phyloP scores from a whole-genome alignment of 345 rosid species.

The Gynandropsis gynandra region DNA sequence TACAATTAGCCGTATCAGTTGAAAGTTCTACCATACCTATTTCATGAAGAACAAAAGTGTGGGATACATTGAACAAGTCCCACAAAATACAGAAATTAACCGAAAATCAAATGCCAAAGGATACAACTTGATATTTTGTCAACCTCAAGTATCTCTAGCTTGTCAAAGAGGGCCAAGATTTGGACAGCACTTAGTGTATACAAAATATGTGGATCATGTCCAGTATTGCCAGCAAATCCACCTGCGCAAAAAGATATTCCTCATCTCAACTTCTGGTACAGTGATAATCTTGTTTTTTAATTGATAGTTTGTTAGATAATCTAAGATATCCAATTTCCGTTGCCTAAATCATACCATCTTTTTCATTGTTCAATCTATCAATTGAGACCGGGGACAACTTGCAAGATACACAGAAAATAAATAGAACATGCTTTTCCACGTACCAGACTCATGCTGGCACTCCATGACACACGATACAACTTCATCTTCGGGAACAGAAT shows the following conservation, averaged over 20 bases:
- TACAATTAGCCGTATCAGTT: not conserved
- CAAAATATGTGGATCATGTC: conserved; percentile 77
- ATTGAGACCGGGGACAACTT: not conserved
- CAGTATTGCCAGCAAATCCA: conserved; percentile 90
- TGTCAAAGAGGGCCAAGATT: conserved; percentile 68
- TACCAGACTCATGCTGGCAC: conserved; percentile 80
- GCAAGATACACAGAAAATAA: conserved; percentile 1
- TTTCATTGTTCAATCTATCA: not conserved
- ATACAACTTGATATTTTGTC: conserved; percentile 74
- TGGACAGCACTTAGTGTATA: conserved; percentile 87
- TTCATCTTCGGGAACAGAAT: conserved; percentile 48
- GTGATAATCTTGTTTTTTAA: not conserved
- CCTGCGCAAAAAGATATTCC: conserved; percentile 38
- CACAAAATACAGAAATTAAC: not conserved
- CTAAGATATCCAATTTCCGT: not conserved
- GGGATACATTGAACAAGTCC: not conserved
- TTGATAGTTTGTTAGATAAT: not conserved
- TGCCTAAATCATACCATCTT: conserved; percentile 11
- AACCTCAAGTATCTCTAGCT: conserved; percentile 52
- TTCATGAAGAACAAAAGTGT: conserved; percentile 3
- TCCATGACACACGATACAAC: conserved; percentile 65
- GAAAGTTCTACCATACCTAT: not conserved
- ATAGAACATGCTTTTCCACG: conserved; percentile 6
- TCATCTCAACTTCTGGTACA: not conserved
- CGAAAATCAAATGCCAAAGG: conserved; percentile 33